A percentile compares a stretch with the other conserved stretches of the same genome.
Conservation (phyloP, 805 yeast genomes). For the Candida manassasensis region DNA sequence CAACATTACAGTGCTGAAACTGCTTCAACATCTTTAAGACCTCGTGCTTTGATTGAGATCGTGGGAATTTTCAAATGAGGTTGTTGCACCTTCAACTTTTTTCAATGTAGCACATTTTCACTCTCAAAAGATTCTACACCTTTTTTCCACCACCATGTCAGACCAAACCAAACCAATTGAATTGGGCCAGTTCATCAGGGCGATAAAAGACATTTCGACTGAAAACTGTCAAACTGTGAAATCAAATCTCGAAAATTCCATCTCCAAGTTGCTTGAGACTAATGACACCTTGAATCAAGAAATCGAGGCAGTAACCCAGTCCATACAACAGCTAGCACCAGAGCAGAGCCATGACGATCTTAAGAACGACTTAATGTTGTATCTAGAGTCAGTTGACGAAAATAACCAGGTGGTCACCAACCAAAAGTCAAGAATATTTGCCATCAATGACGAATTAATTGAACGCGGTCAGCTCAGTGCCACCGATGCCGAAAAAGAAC, state of each 20-base stretch:
- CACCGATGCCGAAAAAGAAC: conserved; percentile 4
- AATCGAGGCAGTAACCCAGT: conserved; percentile 20
- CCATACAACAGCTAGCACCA: conserved; percentile 5
- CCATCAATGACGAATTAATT: conserved; percentile 44
- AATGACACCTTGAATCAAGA: conserved; percentile 45
- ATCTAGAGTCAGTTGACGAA: conserved; percentile 51
- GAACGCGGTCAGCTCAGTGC: conserved; percentile 28
- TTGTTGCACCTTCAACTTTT: too few species aligned
- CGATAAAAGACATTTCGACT: conserved; percentile 51
- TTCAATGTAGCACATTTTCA: too few species aligned
- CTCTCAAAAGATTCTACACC: too few species aligned
- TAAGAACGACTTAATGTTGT: conserved; percentile 46
- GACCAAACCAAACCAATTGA: conserved; percentile 20
- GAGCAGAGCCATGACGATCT: conserved; percentile 19
- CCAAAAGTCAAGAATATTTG: conserved; percentile 43
- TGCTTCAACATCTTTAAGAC: not conserved
- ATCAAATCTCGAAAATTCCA: conserved; percentile 31
- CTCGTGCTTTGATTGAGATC: too few species aligned
- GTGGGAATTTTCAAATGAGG: too few species aligned
- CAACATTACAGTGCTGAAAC: too few species aligned
- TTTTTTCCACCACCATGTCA: too few species aligned
- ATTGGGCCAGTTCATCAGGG: conserved; percentile 42
- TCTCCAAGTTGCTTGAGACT: conserved; percentile 46
- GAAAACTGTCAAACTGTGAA: conserved; percentile 19
- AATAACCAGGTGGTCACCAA: conserved; percentile 51